These are phyloP conservation scores for Botrytis elliptica DNA, from an alignment of 2,329 filamentous ascomycete genomes.

Conservation along the genomic window DNA sequence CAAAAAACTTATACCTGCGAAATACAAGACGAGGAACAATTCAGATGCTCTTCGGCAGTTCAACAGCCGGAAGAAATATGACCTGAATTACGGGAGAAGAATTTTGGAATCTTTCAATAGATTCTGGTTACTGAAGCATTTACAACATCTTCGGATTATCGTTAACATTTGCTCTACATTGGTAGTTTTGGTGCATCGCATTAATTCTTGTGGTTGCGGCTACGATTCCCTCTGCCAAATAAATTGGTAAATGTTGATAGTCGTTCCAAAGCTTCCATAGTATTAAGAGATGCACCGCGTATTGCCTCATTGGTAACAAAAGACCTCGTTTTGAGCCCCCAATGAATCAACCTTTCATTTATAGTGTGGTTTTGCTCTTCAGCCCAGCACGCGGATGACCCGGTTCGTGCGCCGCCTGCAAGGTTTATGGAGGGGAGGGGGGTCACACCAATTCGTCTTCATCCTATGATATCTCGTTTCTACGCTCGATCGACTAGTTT, in stretches of 20 bases:
- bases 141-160: background rate
- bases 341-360: constrained; percentile 13
- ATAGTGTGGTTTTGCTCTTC: constrained; percentile 2
- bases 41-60: background rate
- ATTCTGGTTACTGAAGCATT: background rate
- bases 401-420: constrained; percentile 8
- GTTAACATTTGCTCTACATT: background rate
- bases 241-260: constrained; percentile 7
- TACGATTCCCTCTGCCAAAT: background rate
- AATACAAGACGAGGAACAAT: background rate
- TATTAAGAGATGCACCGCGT: background rate
- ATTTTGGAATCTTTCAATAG: background rate
- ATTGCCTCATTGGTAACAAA: constrained; percentile 3
- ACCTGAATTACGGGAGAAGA: background rate
- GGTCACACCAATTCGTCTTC: background rate
- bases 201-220: constrained; percentile 1
- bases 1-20: background rate
- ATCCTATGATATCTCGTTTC: constrained; percentile 13
- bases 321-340: background rate
- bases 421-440: background rate
- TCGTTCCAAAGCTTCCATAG: constrained; percentile 13
- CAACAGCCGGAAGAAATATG: background rate
- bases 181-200: background rate
- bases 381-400: constrained; percentile 8
- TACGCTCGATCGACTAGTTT: background rate